phyloP scores from a whole-genome alignment of 2,329 filamentous ascomycete species.

The Neurospora crassa region DNA sequence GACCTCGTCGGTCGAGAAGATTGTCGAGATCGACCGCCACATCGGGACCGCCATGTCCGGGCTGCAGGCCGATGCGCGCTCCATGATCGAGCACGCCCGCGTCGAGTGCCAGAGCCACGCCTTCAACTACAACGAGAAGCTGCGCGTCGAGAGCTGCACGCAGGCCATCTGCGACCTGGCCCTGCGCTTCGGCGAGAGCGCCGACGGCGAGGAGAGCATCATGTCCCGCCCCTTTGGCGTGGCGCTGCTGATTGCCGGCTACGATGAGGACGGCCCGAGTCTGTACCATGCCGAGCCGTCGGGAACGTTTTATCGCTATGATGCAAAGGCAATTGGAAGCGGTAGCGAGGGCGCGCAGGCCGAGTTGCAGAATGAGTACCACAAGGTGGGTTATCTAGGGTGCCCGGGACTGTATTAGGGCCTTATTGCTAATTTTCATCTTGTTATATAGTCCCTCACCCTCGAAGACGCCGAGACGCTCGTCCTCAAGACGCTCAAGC shows the following conservation, averaged over 20 bases:
- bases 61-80: conserved; percentile 91
- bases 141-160: conserved; percentile 94
- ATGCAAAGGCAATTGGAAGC: conserved; percentile 96
- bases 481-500: conserved; percentile 95
- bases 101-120: conserved; percentile 95
- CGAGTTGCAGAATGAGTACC: conserved; percentile 96
- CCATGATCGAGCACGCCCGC: conserved; percentile 96
- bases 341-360: conserved; percentile 96
- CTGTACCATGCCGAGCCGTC: conserved; percentile 97
- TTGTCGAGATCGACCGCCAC: conserved; percentile 97
- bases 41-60: conserved; percentile 99
- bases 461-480: conserved; percentile 88
- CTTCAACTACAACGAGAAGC: conserved; percentile 95
- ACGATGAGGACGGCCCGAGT: conserved; percentile 93
- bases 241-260: conserved; percentile 89
- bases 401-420: too few species aligned
- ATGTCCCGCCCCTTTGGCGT: conserved; percentile 98
- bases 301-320: conserved; percentile 97
- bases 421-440: too few species aligned
- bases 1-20: conserved; percentile 97
- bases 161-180: conserved; percentile 98
- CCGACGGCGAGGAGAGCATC: conserved; percentile 95
- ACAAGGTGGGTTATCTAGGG: conserved; percentile 51
- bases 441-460: conserved; percentile 56
- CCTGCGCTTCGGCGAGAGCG: conserved; percentile 91